Conservation (phyloP, 2,329 filamentous ascomycete species). For the Diplodia mutila region DNA sequence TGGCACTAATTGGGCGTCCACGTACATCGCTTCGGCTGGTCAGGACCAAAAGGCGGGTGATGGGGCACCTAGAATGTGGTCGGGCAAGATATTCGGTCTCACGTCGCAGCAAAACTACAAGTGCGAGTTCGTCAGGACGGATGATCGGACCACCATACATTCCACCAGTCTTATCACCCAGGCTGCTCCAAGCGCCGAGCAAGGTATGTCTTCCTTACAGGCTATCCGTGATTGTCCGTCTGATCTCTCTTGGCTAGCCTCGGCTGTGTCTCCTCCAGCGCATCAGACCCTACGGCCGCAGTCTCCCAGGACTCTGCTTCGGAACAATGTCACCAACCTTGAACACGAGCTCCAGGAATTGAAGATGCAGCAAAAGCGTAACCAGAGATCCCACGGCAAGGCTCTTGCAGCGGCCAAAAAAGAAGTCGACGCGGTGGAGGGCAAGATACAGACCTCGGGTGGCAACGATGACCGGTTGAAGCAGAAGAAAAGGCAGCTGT, state of each 20-base stretch:
- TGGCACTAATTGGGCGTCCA: constrained; percentile 78
- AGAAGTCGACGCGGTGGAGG: constrained; percentile 72
- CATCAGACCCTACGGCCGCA: constrained; percentile 71
- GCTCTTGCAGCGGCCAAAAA: constrained; percentile 69
- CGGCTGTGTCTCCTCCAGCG: constrained; percentile 49
- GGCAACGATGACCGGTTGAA: constrained; percentile 76
- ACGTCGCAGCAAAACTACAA: constrained; percentile 76
- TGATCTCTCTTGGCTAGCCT: constrained; percentile 26
- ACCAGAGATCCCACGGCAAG: constrained; percentile 75
- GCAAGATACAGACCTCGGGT: constrained; percentile 67
- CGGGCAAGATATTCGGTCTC: constrained; percentile 68
- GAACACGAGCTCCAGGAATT: constrained; percentile 73
- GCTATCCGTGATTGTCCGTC: neutral
- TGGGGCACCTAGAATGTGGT: constrained; percentile 62
- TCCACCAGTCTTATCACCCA: constrained; percentile 73
- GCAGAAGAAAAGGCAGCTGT: constrained; percentile 75
- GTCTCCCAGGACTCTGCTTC: constrained; percentile 75
- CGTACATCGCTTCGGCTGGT: constrained; percentile 64
- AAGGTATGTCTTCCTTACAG: constrained; percentile 45
- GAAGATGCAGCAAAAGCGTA: constrained; percentile 68
- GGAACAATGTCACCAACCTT: constrained; percentile 73
- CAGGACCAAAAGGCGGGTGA: constrained; percentile 50
- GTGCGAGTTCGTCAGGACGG: constrained; percentile 74
- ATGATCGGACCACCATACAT: constrained; percentile 68
- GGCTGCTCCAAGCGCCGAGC: constrained; percentile 60